Base-by-base conservation (phyloP, 1,139 yeast species). In the Yamadazyma sp. region DNA sequence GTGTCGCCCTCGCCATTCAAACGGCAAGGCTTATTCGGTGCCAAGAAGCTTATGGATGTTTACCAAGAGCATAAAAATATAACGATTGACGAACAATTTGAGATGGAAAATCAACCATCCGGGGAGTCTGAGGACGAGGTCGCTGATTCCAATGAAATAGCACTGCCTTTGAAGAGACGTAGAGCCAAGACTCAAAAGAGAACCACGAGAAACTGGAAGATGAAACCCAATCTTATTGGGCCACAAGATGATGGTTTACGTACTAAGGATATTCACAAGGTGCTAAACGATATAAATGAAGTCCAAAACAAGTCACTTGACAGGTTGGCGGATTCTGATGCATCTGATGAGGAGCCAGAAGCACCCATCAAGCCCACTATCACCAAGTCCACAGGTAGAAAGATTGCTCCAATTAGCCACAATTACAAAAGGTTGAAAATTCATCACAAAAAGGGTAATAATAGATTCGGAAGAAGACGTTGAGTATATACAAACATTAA, bases 151-250 rank as follows among this genome's bases (percentile, higher is more conserved):
- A 14, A 23, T 2, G 37, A 10, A 42, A 12, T 12, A 10, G 26
- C 32, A 9, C 48, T 34, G 58, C 46, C 58, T 40, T 16, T 53
- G 31, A 17, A 57, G 10, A 51, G 33, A 33, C 59, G 52, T 64
- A 65, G 42, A 66, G 66, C 59, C 68, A 64, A 56, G 60, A 64
- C 82, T 0, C 83, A 77, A 37, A 83, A 83, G 62, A 64, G 91
- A 53, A 75, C 81, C 3, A 81, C 88, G 0, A 66, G 83, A 47
- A 67, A 83, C 42, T 79, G 77, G 56, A 77, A 75, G 43, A 72
- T 82, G 58, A 75, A 72, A 44, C 79, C 82, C 1, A 53, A 69
- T 9, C 54, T 56, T 14, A 42, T 34, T 5, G 37, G 33, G 1
- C 33, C 27, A 4, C 48, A 55, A 30, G 56, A 58, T 1, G 62